Evolutionary conservation across 2,329 filamentous ascomycete species (phyloP), one percentile per base, ranked within the genome.

Genomic region (Pseudopithomyces maydicus): DNA sequence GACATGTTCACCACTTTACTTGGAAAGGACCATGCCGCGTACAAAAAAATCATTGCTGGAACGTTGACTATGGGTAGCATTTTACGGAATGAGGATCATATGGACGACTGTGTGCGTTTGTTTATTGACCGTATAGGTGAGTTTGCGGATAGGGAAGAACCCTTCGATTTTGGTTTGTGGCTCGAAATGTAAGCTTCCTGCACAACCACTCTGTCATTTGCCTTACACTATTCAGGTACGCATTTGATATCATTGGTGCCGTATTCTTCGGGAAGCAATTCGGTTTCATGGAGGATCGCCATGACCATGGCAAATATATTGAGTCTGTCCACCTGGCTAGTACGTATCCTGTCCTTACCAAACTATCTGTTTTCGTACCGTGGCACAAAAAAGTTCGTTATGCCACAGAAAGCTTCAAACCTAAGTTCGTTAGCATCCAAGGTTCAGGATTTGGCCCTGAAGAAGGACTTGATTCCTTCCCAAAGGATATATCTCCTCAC

Each of bases 281-380:
- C 32, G 60, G 62, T 15, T 68, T 68, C 44, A 29, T 68, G 19
- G 51, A 61, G 20, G 48, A 64, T 1, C 51, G 62, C n/a, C 44
- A 62, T 6, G 64, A 68, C 32, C 57, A 65, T 33, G 56, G 51
- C 6, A 52, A 42, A 17, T 66, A 55, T 32, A 65, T 66, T 11
- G 45, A 56, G 8, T 55, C 77, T 1, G 61, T 78, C 1, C 72
- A 78, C 43, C 70, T 57, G 7, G 47, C 72, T n/a, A 46, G 35
- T 38, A 48, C 14, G 32, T 48, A 38, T 11, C 17, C n/a, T 39
- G n/a, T 42, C 14, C 10, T 11, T 42, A 22, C n/a, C 12, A 22
- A 20, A n/a, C n/a, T 17, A 29, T 22, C 15, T 10, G 12, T 46
- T 22, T n/a, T 22, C 22, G 6, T 11, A 22, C 76, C 14, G 12